phyloP scores from a whole-genome alignment of 345 rosid genomes.

The Ailanthus altissimus region DNA sequence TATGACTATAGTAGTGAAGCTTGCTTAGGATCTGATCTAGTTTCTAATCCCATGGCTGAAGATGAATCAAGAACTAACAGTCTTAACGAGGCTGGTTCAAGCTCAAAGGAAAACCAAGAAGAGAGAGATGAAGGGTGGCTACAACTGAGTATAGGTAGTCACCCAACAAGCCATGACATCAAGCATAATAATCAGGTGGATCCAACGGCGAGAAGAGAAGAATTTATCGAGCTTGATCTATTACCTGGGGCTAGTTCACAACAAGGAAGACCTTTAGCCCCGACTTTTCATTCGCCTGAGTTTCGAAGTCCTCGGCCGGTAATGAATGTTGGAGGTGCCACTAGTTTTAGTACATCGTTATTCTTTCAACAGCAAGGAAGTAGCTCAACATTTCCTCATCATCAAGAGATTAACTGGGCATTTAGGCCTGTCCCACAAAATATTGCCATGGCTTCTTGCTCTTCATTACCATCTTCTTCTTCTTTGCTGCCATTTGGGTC shows the following conservation, averaged over 20 bases:
- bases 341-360: conserved; percentile 33
- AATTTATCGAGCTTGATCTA: conserved; percentile 68
- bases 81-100: conserved; percentile 52
- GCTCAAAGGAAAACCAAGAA: conserved; percentile 55
- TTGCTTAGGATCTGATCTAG: conserved; percentile 56
- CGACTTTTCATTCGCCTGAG: conserved; percentile 44
- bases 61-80: conserved; percentile 79
- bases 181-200: conserved; percentile 33
- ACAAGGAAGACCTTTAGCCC: conserved; percentile 34
- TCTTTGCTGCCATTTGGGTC: conserved; percentile 61
- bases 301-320: conserved; percentile 36
- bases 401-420: conserved; percentile 64
- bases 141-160: conserved; percentile 69
- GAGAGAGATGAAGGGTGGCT: conserved; percentile 76
- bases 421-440: conserved; percentile 57
- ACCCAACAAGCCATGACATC: conserved; percentile 28
- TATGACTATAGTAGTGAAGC: conserved; percentile 45
- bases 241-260: conserved; percentile 38
- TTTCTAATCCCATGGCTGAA: conserved; percentile 65
- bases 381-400: conserved; percentile 45
- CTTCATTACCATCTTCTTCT: conserved; percentile 46
- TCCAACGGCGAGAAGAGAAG: conserved; percentile 39
- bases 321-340: conserved; percentile 16
- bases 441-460: conserved; percentile 38
- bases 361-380: conserved; percentile 51